phyloP scores from a whole-genome alignment of 2,329 filamentous ascomycete species.

The Saccharata proteae region DNA sequence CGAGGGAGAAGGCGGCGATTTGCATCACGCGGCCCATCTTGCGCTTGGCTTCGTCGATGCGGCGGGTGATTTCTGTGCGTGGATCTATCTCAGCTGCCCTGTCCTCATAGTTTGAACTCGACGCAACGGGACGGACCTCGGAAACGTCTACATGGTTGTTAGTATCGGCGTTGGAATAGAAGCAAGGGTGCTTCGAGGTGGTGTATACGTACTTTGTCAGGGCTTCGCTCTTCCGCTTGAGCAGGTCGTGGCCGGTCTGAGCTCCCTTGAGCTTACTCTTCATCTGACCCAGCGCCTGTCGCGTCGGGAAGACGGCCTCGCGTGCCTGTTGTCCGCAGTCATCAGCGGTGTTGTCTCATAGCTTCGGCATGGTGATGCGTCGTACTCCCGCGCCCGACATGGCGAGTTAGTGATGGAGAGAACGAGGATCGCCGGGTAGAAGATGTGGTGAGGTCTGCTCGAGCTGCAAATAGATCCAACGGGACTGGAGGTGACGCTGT shows the following conservation, averaged over 20 bases:
- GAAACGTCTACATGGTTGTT: constrained; percentile 53
- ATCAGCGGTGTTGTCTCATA: constrained; percentile 9
- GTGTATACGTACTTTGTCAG: constrained; percentile 69
- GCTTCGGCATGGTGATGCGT: constrained; percentile 10
- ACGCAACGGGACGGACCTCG: constrained; percentile 60
- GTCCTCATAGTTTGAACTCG: constrained; percentile 18
- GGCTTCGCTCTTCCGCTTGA: constrained; percentile 97
- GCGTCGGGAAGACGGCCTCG: constrained; percentile 94
- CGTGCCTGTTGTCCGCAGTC: constrained; percentile 52
- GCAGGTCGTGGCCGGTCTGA: constrained; percentile 70
- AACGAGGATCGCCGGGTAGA: too few species aligned
- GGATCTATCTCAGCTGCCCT: constrained; percentile 1
- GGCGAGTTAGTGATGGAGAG: constrained; percentile 9
- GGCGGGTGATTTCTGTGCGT: constrained; percentile 69
- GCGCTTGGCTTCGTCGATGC: constrained; percentile 96
- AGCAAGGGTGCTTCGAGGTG: constrained; percentile 6
- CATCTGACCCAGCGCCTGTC: constrained; percentile 93
- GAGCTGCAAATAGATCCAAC: too few species aligned
- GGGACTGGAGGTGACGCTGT: too few species aligned
- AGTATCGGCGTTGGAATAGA: background rate
- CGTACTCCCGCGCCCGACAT: constrained; percentile 42
- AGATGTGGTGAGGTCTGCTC: too few species aligned
- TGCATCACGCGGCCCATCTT: constrained; percentile 99
- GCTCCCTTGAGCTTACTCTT: constrained; percentile 89
- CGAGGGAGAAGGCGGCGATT: constrained; percentile 92